Base-by-base conservation (phyloP, 306 rosid species). In the Biancaea sappan region DNA sequence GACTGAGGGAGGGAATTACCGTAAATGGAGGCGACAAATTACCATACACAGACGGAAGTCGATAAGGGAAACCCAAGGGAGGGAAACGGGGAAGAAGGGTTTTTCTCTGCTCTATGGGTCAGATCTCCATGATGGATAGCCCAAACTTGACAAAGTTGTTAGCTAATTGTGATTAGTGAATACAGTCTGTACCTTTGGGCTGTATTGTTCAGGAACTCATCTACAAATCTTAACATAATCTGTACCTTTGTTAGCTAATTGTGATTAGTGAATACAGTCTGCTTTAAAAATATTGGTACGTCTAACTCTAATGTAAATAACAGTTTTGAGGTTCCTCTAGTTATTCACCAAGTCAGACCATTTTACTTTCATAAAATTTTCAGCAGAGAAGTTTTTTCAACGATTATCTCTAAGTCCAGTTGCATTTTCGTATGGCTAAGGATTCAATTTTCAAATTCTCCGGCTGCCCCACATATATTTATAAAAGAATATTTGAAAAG, bases 1-100 rank as follows among this genome's bases (percentile, higher is more conserved):
- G 66, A 57, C 7, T 5, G 71, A 5, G 57, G 28, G 21, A 74
- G 24, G 10, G 56, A 12, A 2, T 44, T 28, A 66, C 71, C 71
- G 40, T 38, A 44, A 58, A 48, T 29, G 71, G 63, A 74, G 63
- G 62, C 54, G 62, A 40, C 35, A 28, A 68, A 80, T 4, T 56
- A 68, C 71, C 83, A 80, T 80, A 40, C 71, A 79, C 66, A 31
- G 51, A 3, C 1, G 24, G 7, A 3, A 4, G 56, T 13, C 40
- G 38, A 66, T 25, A 5, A 14, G 74, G 53, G 12, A 48, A 32
- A 47, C 26, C 63, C 1, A 11, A 25, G 28, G 25, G 26, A 54
- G 12, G 11, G 21, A 61, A 62, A 46, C 3, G 32, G 5, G 5
- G 40, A 1, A n/a, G 19, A 24, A 65, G 75, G 76, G 83, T 60